Percentiles rank a stretch among this genome's conserved stretches.
phyloP scores from a whole-genome alignment of 2,329 filamentous ascomycete species.

The Curvularia sp. region DNA sequence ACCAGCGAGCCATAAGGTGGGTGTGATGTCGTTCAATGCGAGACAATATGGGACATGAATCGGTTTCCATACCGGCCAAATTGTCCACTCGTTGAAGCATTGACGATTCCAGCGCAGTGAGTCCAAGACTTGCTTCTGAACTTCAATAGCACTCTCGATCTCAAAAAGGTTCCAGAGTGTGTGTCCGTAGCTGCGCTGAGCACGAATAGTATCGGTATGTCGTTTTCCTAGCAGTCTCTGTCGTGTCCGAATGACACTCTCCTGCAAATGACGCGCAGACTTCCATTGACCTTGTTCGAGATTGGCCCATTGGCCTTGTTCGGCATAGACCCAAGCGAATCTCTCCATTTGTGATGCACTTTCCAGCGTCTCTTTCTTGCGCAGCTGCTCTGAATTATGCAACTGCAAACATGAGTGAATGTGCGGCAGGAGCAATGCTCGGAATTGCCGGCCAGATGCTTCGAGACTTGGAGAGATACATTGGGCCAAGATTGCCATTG shows the following conservation, averaged over 20 bases:
- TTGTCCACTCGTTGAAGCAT: neutral
- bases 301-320: constrained; percentile 1
- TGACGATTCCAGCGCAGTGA: neutral
- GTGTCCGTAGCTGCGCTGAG: neutral
- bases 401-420: constrained; percentile 20
- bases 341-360: constrained; percentile 23
- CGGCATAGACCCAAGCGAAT: constrained; percentile 34
- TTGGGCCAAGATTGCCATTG: constrained; percentile 31
- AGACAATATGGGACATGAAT: constrained; percentile 28
- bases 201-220: neutral
- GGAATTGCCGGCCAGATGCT: constrained; percentile 27
- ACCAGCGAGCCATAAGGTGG: constrained; percentile 30
- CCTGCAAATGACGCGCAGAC: too few relatives aligned
- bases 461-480: constrained; percentile 31
- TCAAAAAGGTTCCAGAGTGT: constrained; percentile 1
- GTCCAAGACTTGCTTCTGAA: neutral
- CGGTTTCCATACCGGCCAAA: constrained; percentile 19
- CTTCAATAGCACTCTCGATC: neutral
- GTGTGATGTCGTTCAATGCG: constrained; percentile 27
- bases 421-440: constrained; percentile 26
- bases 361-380: constrained; percentile 26
- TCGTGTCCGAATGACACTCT: too few relatives aligned
- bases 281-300: constrained; percentile 2
- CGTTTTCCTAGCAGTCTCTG: neutral
- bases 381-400: constrained; percentile 18